A percentile compares a stretch with the other conserved stretches of the same genome.
phyloP scores from a whole-genome alignment of 2,329 filamentous ascomycete genomes.

The Cucurbitaria berberidis region DNA sequence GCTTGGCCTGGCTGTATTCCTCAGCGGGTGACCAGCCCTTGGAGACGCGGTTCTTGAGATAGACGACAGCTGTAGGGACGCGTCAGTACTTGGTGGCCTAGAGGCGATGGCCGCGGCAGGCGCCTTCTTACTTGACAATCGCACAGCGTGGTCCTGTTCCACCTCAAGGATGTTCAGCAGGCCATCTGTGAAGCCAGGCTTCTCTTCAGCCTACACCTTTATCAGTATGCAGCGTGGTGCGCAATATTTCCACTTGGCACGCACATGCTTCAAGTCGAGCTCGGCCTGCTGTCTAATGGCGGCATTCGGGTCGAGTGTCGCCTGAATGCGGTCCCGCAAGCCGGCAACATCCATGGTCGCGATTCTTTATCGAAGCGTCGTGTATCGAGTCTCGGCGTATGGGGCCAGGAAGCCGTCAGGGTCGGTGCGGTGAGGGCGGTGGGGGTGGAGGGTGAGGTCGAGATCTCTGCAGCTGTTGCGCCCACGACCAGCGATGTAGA shows the following conservation, averaged over 20 bases:
- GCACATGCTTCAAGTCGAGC: constrained; percentile 80
- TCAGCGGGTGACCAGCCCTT: constrained; percentile 86
- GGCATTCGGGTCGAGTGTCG: constrained; percentile 75
- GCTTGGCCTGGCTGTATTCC: constrained; percentile 72
- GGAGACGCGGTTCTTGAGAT: constrained; percentile 96
- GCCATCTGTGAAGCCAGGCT: constrained; percentile 87
- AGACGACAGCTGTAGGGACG: constrained; percentile 77
- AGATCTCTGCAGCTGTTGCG: constrained; percentile 17
- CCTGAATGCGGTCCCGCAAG: constrained; percentile 77
- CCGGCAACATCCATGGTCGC: constrained; percentile 73
- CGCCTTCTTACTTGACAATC: constrained; percentile 76
- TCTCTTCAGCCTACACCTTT: constrained; percentile 76
- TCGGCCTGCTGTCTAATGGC: constrained; percentile 79
- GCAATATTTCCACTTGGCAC: constrained; percentile 37
- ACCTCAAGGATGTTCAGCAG: constrained; percentile 88
- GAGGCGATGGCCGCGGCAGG: constrained; percentile 15
- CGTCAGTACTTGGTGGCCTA: constrained; percentile 26
- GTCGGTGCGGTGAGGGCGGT: constrained; percentile 29
- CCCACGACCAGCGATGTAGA: constrained; percentile 20
- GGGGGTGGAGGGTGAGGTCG: constrained; percentile 21
- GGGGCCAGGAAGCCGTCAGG: constrained; percentile 10
- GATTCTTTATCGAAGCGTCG: constrained; percentile 10
- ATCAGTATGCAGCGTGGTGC: constrained; percentile 32
- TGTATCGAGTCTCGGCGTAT: constrained; percentile 16
- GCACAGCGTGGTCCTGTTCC: constrained; percentile 83